Percentiles rank a stretch among this genome's conserved stretches.
phyloP scores from a whole-genome alignment of 352 stramenopile genomes.

The Pythium chondricola region DNA sequence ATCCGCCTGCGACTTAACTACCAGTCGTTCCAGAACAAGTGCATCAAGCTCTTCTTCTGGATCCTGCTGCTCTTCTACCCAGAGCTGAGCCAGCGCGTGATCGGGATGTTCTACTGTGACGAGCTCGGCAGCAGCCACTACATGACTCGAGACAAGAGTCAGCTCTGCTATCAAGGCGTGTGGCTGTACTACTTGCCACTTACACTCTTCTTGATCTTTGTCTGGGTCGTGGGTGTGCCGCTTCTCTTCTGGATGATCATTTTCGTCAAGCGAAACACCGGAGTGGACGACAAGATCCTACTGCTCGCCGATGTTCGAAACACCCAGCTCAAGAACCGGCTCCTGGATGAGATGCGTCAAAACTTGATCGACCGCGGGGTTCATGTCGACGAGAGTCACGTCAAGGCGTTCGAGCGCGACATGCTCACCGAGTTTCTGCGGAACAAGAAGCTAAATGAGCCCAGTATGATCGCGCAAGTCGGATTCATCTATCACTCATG shows the following conservation, averaged over 20 bases:
- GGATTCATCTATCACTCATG: slow-evolving; percentile 79
- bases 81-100: slow-evolving; percentile 57
- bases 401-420: slow-evolving; percentile 42
- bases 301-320: slow-evolving; percentile 36
- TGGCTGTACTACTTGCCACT: slow-evolving; percentile 61
- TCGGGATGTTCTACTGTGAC: slow-evolving; percentile 73
- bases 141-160: slow-evolving; percentile 55
- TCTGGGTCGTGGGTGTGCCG: slow-evolving; percentile 71
- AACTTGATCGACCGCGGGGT: slow-evolving; percentile 36
- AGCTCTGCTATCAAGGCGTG: slow-evolving; percentile 41
- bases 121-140: slow-evolving; percentile 55
- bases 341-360: slow-evolving; percentile 40
- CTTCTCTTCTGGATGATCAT: slow-evolving; percentile 69
- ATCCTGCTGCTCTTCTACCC: slow-evolving; percentile 67
- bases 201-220: slow-evolving; percentile 29
- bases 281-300: slow-evolving; percentile 42
- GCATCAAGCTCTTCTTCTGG: slow-evolving; percentile 74
- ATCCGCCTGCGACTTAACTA: slow-evolving; percentile 70
- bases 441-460: slow-evolving; percentile 52
- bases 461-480: slow-evolving; percentile 66
- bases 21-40: slow-evolving; percentile 68
- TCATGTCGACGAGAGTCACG: slow-evolving; percentile 37
- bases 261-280: slow-evolving; percentile 38
- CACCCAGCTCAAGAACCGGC: slow-evolving; percentile 30
- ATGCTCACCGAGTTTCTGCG: slow-evolving; percentile 48